Evolutionary conservation across 2,329 filamentous ascomycete species (phyloP), one percentile per base, ranked within the genome.

Genomic region (Stagonosporopsis vannaccii): DNA sequence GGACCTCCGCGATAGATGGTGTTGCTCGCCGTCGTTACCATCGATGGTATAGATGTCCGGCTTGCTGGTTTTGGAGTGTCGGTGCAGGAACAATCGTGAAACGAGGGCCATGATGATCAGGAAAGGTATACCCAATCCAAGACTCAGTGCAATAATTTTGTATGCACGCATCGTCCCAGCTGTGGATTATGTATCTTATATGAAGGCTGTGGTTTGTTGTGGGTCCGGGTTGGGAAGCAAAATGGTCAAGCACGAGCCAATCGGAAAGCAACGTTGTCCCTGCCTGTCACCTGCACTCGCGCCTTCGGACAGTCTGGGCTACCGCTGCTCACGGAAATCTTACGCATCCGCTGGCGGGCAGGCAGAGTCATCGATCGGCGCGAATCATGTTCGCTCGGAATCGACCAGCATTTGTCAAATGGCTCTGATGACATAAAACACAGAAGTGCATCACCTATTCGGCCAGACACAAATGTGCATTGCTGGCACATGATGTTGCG

Each of bases 41-140:
- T 66, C 60, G 6, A 59, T 52, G 19, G 50, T 46, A 22, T 61
- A 51, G 33, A 41, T 56, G 20, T 56, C 45, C 15, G 61, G 47
- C 7, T 59, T 57, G 19, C 41, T 36, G 39, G 51, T 44, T 47
- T 72, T 73, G 26, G 53, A 28, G 45, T 62, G 63, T 54, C 63
- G 67, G 59, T 70, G 63, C 59, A 66, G 56, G 20, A 70, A 52
- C 28, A 72, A 60, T 49, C 68, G 62, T n/a, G 65, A 58, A 33
- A 70, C 65, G 51, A 73, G 63, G 45, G 68, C 67, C 69, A 74
- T 72, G 55, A 56, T 54, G 39, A 61, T 42, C 22, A 70, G 9
- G 23, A 62, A 45, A 19, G 37, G 49, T 37, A 66, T 25, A 25
- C 58, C 42, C 22, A 66, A 45, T 35, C 66, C 56, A 30, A 65